phyloP scores from a whole-genome alignment of 1,284 basidiomycete genomes.

The Puccinia novopanici region DNA sequence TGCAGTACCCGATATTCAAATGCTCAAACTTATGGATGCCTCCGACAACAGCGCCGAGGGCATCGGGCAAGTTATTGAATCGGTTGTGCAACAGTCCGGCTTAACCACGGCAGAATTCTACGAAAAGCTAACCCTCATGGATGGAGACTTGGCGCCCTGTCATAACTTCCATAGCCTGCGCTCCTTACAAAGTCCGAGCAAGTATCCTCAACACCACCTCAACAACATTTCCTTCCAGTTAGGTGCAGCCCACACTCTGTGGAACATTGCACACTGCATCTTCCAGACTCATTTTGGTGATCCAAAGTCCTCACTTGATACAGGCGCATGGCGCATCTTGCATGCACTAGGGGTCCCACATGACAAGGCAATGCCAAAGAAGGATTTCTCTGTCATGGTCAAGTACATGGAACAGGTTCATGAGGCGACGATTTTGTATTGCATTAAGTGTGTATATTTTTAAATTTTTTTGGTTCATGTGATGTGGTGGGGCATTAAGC shows the following conservation, averaged over 20 bases:
- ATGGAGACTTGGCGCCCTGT: conserved; percentile 9
- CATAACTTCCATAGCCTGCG: background rate
- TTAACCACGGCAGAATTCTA: background rate
- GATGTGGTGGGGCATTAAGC: no score
- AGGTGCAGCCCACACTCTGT: conserved; percentile 21
- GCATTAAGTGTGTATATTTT: background rate
- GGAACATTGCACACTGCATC: conserved; percentile 7
- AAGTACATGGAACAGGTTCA: conserved; percentile 16
- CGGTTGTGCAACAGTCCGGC: background rate
- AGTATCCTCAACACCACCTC: background rate
- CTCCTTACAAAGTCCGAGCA: background rate
- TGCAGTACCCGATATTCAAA: background rate
- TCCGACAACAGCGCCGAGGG: conserved; percentile 23
- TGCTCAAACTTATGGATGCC: conserved; percentile 25
- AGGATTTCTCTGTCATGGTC: conserved; percentile 4
- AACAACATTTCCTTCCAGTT: conserved; percentile 8
- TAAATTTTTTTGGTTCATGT: no score
- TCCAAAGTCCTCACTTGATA: background rate
- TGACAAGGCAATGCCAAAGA: conserved; percentile 8
- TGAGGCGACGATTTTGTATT: background rate
- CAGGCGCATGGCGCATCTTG: conserved; percentile 7
- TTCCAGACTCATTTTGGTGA: conserved; percentile 8
- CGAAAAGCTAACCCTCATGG: background rate
- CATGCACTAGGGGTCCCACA: background rate
- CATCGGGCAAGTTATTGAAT: background rate